Evolutionary conservation across 352 stramenopile species (phyloP), one percentile per base, ranked within the genome.

Genomic region (Pythium rishiriense): DNA sequence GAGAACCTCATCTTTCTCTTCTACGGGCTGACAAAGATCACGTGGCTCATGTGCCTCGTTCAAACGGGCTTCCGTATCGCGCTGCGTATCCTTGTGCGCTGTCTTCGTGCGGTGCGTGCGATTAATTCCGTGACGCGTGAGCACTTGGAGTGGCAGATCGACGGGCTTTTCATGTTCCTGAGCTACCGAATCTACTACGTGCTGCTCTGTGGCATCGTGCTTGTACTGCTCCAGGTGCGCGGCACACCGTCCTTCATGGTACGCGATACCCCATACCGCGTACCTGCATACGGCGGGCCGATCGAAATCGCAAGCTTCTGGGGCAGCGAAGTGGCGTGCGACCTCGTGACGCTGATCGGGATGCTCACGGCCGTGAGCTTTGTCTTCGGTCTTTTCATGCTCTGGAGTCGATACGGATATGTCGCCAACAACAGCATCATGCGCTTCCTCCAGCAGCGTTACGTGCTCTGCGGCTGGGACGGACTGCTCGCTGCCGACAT

Each of bases 171-270:
- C 6, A 51, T 86, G 19, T 85, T 88, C 43, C 24, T 83, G 29
- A 83, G 68, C 50, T 88, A 78, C 51, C 81, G 81, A 29, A 25
- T 85, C 24, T 88, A 80, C 69, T 79, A 73, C 33, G 42, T 85
- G 5, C 54, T 86, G 29, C 70, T 86, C 0, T 80, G 60, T 43
- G 62, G 73, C 22, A 24, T 79, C 6, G 26, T 85, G 2, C 73
- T 71, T 28, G 31, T 80, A 10, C 57, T 88, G 2, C 47, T 85
- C 19, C 62, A 68, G 12, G 41, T 70, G 22, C 59, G 66, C 4
- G 74, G 70, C 12, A 55, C 37, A 4, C 74, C 75, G 0, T 74
- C 76, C 15, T 84, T 85, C 53, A 82, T 87, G 78, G 57, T 70
- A 25, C 75, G 65, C 4, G 37, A 59, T 6, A 45, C 65, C 6